phyloP scores from a whole-genome alignment of 768 basidiomycete genomes.

The Melanogaster broomeanus region DNA sequence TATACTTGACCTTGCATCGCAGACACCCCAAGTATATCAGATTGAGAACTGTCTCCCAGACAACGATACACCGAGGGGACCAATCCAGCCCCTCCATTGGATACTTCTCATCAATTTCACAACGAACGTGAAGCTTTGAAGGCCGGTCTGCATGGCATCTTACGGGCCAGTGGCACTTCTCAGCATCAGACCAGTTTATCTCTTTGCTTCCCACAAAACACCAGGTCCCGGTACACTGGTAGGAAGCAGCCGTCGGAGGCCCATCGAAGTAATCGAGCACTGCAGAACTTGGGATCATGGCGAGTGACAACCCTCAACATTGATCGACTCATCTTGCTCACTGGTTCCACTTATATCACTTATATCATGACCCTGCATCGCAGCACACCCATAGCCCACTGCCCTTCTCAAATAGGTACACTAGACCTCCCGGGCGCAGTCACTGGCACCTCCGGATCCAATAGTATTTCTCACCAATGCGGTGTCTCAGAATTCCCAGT shows the following conservation, averaged over 20 bases:
- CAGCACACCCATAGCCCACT: conserved; percentile 25
- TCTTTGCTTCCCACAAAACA: conserved; percentile 21
- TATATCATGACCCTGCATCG: conserved; percentile 16
- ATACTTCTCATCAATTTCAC: conserved; percentile 18
- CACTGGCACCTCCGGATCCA: too few relatives aligned
- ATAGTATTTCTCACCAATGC: conserved; percentile 7
- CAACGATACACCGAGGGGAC: conserved; percentile 15
- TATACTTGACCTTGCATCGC: conserved; percentile 19
- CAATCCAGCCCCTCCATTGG: not conserved
- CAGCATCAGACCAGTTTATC: conserved; percentile 11
- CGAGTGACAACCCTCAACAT: conserved; percentile 4
- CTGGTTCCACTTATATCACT: not conserved
- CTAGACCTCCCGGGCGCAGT: not conserved
- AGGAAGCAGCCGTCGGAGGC: conserved; percentile 7
- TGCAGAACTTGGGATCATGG: conserved; percentile 3
- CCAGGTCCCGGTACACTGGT: conserved; percentile 5
- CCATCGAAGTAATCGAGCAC: conserved; percentile 17
- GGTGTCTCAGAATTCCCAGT: conserved; percentile 1
- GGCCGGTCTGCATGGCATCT: conserved; percentile 6
- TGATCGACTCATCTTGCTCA: conserved; percentile 16
- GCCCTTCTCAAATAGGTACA: conserved; percentile 8
- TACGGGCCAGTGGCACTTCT: conserved; percentile 26
- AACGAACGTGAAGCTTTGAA: conserved; percentile 8
- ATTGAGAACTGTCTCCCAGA: conserved; percentile 25
- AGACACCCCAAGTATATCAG: conserved; percentile 5